A percentile compares a stretch with the other conserved stretches of the same genome.
Evolutionary conservation across 345 rosid species (phyloP).

Genomic region (Corchorus capsularis): DNA sequence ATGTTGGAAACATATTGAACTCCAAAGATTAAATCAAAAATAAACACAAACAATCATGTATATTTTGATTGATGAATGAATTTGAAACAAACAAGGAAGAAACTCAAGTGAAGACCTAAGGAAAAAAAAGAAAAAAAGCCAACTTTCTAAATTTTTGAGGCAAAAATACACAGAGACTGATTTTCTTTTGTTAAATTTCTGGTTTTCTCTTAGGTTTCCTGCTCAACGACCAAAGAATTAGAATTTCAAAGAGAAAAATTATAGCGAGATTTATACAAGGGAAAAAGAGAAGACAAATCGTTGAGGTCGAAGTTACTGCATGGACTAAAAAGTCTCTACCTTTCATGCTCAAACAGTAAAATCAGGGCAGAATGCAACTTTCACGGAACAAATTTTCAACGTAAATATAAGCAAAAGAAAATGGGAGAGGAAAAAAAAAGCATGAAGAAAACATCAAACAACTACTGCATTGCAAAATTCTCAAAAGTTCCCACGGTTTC

Average conservation of each 20-base stretch:
- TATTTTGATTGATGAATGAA: not conserved
- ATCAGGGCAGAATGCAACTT: not conserved
- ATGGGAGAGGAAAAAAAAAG: too few species aligned
- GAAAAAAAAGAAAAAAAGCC: not conserved
- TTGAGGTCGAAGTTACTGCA: too few species aligned
- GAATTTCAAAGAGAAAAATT: too few species aligned
- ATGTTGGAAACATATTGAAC: too few species aligned
- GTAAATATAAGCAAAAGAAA: not conserved
- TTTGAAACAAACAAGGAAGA: too few species aligned
- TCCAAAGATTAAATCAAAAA: not conserved
- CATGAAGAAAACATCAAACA: too few species aligned
- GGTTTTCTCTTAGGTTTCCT: not conserved
- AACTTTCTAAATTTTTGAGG: not conserved
- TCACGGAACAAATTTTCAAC: not conserved
- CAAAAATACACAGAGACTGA: not conserved
- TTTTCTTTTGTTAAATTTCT: not conserved
- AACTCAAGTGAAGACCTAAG: not conserved
- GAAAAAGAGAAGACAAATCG: too few species aligned
- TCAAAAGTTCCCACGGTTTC: not conserved
- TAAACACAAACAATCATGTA: not conserved
- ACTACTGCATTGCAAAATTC: too few species aligned
- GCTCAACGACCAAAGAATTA: not conserved
- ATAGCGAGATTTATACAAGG: not conserved
- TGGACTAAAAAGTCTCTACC: not conserved
- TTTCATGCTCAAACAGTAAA: not conserved